phyloP scores from a whole-genome alignment of 768 basidiomycete genomes.

The Amanita fuliginea region DNA sequence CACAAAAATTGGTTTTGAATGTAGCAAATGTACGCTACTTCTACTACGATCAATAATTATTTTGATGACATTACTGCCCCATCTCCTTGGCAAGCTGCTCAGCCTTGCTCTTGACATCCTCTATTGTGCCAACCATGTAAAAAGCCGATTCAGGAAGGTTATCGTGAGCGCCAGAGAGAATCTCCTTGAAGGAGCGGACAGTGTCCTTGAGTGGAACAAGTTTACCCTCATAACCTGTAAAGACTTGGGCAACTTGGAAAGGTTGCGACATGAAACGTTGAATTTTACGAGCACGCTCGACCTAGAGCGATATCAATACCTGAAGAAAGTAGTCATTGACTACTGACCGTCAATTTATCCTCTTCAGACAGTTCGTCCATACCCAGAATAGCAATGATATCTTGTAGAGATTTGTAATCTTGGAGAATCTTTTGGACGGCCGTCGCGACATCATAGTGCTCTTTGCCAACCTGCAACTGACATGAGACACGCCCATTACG shows the following conservation, averaged over 20 bases:
- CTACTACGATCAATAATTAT: constrained; percentile 5
- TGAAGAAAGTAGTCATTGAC: not conserved
- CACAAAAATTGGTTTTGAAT: not conserved
- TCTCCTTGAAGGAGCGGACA: constrained; percentile 95
- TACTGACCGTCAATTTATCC: constrained; percentile 91
- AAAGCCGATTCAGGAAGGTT: constrained; percentile 90
- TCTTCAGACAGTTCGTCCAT: constrained; percentile 99
- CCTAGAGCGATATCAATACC: constrained; percentile 29
- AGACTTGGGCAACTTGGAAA: constrained; percentile 99
- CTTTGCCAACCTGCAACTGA: constrained; percentile 53
- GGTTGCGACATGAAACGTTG: constrained; percentile 99
- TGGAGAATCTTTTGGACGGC: constrained; percentile 96
- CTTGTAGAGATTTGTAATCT: constrained; percentile 94
- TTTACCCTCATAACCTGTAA: constrained; percentile 98
- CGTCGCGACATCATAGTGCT: constrained; percentile 95
- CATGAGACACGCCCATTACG: not conserved
- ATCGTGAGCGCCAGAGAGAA: constrained; percentile 85
- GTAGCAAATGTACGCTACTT: constrained; percentile 6
- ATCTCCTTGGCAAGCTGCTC: constrained; percentile 96
- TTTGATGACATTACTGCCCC: constrained; percentile 29
- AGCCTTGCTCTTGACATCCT: constrained; percentile 95
- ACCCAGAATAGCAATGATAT: constrained; percentile 99
- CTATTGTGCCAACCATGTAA: constrained; percentile 98
- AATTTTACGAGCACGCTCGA: constrained; percentile 97
- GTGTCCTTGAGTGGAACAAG: constrained; percentile 96